phyloP scores from a whole-genome alignment of 75 land plant species.

The Azolla pinnata region DNA sequence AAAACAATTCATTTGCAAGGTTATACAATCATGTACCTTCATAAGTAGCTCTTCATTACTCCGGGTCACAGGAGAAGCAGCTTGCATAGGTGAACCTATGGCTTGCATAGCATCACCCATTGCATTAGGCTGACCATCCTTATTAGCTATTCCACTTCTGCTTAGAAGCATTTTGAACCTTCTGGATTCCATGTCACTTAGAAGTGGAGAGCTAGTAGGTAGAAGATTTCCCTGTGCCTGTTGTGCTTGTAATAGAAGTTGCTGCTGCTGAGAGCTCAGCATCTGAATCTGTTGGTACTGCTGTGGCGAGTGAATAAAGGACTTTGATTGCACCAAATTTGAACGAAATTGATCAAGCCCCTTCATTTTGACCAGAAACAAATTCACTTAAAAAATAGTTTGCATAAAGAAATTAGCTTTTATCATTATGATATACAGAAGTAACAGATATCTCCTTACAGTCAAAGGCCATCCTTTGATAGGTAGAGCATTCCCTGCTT shows the following conservation, averaged over 20 bases:
- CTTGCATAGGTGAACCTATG: slow-evolving; percentile 85
- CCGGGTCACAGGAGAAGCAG: slow-evolving; percentile 46
- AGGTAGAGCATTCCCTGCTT: slow-evolving; percentile 68
- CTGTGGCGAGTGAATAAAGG: slow-evolving; percentile 65
- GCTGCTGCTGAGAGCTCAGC: slow-evolving; percentile 76
- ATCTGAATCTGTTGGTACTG: slow-evolving; percentile 71
- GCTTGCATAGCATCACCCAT: slow-evolving; percentile 60
- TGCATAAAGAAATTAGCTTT: neutral
- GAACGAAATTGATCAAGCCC: slow-evolving; percentile 87
- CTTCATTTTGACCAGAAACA: too few relatives aligned
- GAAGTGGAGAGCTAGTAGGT: slow-evolving; percentile 48
- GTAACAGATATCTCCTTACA: slow-evolving; percentile 49
- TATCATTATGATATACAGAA: too few relatives aligned
- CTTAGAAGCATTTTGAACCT: slow-evolving; percentile 67
- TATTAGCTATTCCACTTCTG: slow-evolving; percentile 41
- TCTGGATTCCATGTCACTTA: slow-evolving; percentile 57
- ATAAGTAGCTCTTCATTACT: slow-evolving; percentile 59
- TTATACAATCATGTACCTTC: slow-evolving; percentile 39
- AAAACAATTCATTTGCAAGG: neutral
- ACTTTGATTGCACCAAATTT: slow-evolving; percentile 59
- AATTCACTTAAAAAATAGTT: too few relatives aligned
- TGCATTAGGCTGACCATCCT: slow-evolving; percentile 64
- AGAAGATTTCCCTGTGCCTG: slow-evolving; percentile 66
- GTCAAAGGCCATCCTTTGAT: slow-evolving; percentile 94
- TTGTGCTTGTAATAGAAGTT: slow-evolving; percentile 66